Conservation (phyloP, 2,329 filamentous ascomycete genomes). For the Aspergillus costaricaensis region DNA sequence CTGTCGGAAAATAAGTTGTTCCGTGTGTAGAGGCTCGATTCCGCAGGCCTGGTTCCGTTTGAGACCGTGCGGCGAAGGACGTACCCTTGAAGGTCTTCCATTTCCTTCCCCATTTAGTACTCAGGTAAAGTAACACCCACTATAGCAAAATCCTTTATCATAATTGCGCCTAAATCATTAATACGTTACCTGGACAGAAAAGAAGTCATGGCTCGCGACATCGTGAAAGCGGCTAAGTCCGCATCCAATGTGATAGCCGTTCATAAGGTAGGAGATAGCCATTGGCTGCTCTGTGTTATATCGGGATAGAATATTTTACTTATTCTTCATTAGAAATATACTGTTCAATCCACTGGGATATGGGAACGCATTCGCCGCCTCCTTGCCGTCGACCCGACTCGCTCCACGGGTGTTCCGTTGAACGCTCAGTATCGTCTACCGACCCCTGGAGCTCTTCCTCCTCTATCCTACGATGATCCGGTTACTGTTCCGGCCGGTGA, state of each 20-base stretch:
- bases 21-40: constrained; percentile 5
- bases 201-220: constrained; percentile 38
- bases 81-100: neutral
- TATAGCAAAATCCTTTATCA: neutral
- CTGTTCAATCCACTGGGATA: constrained; percentile 82
- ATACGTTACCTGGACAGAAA: constrained; percentile 25
- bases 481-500: constrained; percentile 82
- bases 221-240: constrained; percentile 43
- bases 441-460: constrained; percentile 71
- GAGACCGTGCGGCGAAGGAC: neutral
- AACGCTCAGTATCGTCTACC: constrained; percentile 93
- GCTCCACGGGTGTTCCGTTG: constrained; percentile 87
- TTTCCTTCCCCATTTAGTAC: neutral
- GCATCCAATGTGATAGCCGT: constrained; percentile 41
- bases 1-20: constrained; percentile 11
- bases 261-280: constrained; percentile 33
- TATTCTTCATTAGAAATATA: constrained; percentile 77
- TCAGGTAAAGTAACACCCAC: neutral
- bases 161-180: neutral
- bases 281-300: neutral
- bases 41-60: neutral
- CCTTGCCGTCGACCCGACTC: constrained; percentile 79
- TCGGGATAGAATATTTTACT: neutral
- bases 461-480: constrained; percentile 74
- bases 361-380: constrained; percentile 81